Conservation (phyloP, 306 rosid genomes). For the Cicer chorassanicum region DNA sequence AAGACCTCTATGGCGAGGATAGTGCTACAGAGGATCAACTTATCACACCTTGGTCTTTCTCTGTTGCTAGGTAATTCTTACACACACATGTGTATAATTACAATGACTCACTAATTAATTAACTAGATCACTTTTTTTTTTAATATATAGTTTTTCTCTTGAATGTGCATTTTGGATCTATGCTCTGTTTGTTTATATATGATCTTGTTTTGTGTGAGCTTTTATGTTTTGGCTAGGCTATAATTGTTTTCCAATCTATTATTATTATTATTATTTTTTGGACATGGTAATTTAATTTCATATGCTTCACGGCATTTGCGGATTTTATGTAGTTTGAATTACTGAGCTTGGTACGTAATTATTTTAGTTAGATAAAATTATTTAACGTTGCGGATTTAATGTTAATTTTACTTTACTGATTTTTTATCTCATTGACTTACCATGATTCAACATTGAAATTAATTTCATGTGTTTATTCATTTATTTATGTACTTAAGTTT, state of each 20-base stretch:
- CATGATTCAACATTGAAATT: no score
- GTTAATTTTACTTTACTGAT: background rate
- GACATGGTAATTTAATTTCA: no score
- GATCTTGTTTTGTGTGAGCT: background rate
- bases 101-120: background rate
- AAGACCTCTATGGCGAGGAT: conserved; percentile 75
- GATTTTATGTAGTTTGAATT: no score
- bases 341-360: no score
- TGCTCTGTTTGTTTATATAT: conserved; percentile 1
- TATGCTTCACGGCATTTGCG: no score
- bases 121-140: background rate
- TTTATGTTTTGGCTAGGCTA: no score
- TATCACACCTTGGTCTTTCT: conserved; percentile 86
- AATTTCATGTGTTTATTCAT: background rate
- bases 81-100: background rate
- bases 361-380: no score
- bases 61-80: conserved; percentile 72
- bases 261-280: no score
- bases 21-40: conserved; percentile 78
- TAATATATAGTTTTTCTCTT: background rate
- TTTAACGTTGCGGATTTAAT: no score
- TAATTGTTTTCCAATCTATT: no score
- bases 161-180: conserved; percentile 41
- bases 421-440: background rate
- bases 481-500: conserved; percentile 1